phyloP scores from a whole-genome alignment of 2,329 filamentous ascomycete genomes.

The Pseudogymnoascus sp. region DNA sequence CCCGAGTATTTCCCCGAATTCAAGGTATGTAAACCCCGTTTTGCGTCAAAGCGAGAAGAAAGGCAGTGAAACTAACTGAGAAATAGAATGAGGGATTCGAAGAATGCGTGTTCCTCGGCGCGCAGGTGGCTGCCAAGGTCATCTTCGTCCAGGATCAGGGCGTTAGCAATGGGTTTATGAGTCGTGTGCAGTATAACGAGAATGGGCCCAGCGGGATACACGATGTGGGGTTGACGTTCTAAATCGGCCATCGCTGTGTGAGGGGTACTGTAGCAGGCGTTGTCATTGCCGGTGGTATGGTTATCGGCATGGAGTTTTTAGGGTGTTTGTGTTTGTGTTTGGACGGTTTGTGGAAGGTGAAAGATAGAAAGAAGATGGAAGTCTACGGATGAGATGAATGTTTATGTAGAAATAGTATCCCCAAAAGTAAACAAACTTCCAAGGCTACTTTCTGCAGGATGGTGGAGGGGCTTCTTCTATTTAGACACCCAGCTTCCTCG shows the following conservation, averaged over 20 bases:
- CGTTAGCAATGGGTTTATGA: constrained; percentile 56
- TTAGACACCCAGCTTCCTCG: too few relatives aligned
- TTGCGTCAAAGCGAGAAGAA: not conserved
- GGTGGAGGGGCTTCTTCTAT: not conserved
- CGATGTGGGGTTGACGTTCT: constrained; percentile 6
- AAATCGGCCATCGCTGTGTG: not conserved
- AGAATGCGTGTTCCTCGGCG: constrained; percentile 61
- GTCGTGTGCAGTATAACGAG: constrained; percentile 35
- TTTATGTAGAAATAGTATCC: constrained; percentile 8
- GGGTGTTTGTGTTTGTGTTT: not conserved
- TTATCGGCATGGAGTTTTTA: constrained; percentile 7
- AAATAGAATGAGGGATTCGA: constrained; percentile 33
- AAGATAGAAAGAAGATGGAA: not conserved
- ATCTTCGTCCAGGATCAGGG: constrained; percentile 63
- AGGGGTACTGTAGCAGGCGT: not conserved
- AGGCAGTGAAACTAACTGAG: not conserved
- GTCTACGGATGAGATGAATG: constrained; percentile 7
- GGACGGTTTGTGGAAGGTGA: not conserved
- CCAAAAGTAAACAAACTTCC: constrained; percentile 6
- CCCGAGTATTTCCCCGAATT: constrained; percentile 69
- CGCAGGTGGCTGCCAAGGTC: constrained; percentile 64
- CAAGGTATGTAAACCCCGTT: constrained; percentile 39
- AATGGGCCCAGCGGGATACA: constrained; percentile 29
- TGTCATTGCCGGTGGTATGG: constrained; percentile 8
- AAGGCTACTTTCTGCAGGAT: not conserved